These are phyloP conservation scores for Neofusicoccum laricinum DNA, from an alignment of 2,329 filamentous ascomycete species.

Conservation along the genomic window DNA sequence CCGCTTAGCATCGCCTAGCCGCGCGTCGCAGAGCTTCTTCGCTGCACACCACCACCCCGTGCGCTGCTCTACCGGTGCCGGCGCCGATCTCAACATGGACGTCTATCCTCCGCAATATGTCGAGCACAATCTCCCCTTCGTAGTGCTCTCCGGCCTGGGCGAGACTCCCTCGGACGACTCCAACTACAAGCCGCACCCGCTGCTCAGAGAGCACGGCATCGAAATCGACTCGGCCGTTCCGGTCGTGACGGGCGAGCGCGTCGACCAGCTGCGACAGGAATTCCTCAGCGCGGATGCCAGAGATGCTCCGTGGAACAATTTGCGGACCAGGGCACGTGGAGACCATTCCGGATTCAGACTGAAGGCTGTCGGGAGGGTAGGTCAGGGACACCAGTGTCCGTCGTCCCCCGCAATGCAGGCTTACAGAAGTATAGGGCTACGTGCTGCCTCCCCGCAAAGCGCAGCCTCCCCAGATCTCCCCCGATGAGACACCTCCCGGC, in stretches of 20 bases:
- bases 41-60: not conserved
- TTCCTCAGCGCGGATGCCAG: constrained; percentile 66
- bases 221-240: constrained; percentile 70
- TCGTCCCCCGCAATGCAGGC: constrained; percentile 23
- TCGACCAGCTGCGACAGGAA: constrained; percentile 62
- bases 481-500: constrained; percentile 47
- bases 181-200: constrained; percentile 39
- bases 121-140: constrained; percentile 79
- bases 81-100: constrained; percentile 58
- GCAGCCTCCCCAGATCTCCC: constrained; percentile 53
- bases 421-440: constrained; percentile 44
- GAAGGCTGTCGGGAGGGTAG: constrained; percentile 75
- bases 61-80: constrained; percentile 14
- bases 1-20: constrained; percentile 3
- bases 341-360: constrained; percentile 62
- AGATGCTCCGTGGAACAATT: constrained; percentile 61
- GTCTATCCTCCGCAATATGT: constrained; percentile 77
- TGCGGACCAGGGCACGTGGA: constrained; percentile 43
- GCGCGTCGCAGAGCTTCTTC: not conserved
- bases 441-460: constrained; percentile 62
- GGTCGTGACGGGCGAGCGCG: constrained; percentile 62
- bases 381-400: constrained; percentile 40
- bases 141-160: constrained; percentile 76
- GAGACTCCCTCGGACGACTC: constrained; percentile 24
- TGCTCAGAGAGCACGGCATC: constrained; percentile 44